These are phyloP conservation scores for Ceratobasidium sp. DNA, from an alignment of 1,284 basidiomycete genomes.

Conservation along the genomic window DNA sequence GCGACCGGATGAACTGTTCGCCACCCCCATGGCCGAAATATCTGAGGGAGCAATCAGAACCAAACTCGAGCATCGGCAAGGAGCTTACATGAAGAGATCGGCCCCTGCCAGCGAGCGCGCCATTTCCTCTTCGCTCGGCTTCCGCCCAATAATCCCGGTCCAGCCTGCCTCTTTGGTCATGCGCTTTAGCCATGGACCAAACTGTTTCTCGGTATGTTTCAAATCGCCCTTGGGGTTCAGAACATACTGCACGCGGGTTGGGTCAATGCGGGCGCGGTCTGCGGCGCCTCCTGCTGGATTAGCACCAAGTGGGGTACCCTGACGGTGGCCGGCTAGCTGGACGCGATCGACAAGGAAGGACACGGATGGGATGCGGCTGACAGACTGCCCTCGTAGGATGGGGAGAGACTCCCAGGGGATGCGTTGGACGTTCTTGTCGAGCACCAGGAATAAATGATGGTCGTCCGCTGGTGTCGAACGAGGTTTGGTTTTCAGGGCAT, in stretches of 20 bases:
- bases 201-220: slow-evolving; percentile 83
- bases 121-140: slow-evolving; percentile 87
- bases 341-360: slow-evolving; percentile 90
- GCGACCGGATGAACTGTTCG: slow-evolving; percentile 92
- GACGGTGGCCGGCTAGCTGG: slow-evolving; percentile 66
- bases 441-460: slow-evolving; percentile 86
- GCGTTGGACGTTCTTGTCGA: slow-evolving; percentile 91
- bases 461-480: slow-evolving; percentile 53
- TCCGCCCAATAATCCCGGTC: slow-evolving; percentile 83
- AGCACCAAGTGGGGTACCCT: slow-evolving; percentile 48
- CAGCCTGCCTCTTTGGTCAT: slow-evolving; percentile 78
- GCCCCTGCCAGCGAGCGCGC: slow-evolving; percentile 74
- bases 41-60: slow-evolving; percentile 60
- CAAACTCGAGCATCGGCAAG: background rate
- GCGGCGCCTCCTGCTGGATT: slow-evolving; percentile 50
- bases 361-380: slow-evolving; percentile 91
- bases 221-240: slow-evolving; percentile 96
- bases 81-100: slow-evolving; percentile 88
- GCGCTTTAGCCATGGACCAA: slow-evolving; percentile 79
- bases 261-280: slow-evolving; percentile 71
- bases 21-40: slow-evolving; percentile 98
- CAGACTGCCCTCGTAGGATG: slow-evolving; percentile 82
- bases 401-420: slow-evolving; percentile 98
- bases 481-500: slow-evolving; percentile 62
- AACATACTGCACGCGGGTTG: slow-evolving; percentile 82